These are phyloP conservation scores for Candida ponderosae DNA, from an alignment of 805 yeast species.

Conservation along the genomic window DNA sequence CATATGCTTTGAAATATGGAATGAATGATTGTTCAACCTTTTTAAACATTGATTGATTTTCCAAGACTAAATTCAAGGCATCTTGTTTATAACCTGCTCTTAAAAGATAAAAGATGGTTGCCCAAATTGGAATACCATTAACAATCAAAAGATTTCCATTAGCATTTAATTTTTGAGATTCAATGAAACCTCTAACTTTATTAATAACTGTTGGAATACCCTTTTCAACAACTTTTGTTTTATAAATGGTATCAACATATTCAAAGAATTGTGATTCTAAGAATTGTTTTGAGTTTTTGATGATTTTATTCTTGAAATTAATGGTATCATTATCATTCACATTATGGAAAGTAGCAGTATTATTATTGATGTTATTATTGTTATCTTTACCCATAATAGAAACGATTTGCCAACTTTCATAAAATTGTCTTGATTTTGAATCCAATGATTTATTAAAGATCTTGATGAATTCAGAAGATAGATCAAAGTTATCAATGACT, in stretches of 20 bases:
- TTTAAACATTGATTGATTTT: slow-evolving; percentile 64
- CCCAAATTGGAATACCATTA: slow-evolving; percentile 93
- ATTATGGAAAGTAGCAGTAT: slow-evolving; percentile 9
- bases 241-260: slow-evolving; percentile 59
- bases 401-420: slow-evolving; percentile 69
- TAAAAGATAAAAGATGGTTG: slow-evolving; percentile 71
- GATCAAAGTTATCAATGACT: slow-evolving; percentile 36
- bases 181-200: slow-evolving; percentile 59
- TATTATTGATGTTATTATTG: slow-evolving; percentile 6
- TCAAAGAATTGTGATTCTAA: slow-evolving; percentile 74
- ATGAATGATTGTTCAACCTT: slow-evolving; percentile 84
- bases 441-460: slow-evolving; percentile 52
- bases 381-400: slow-evolving; percentile 23
- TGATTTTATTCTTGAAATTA: slow-evolving; percentile 29
- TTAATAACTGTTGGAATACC: slow-evolving; percentile 68
- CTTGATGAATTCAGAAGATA: slow-evolving; percentile 53
- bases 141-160: slow-evolving; percentile 51
- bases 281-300: slow-evolving; percentile 46
- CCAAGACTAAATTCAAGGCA: slow-evolving; percentile 60
- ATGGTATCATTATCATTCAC: slow-evolving; percentile 11
- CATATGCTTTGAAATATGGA: slow-evolving; percentile 65
- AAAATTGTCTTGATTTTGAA: slow-evolving; percentile 59
- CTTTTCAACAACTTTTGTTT: slow-evolving; percentile 43
- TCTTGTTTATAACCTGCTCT: slow-evolving; percentile 80
- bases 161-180: slow-evolving; percentile 34